Percentiles rank a stretch among this genome's conserved stretches.
These are phyloP conservation scores for Aspergillus amoenus DNA, from an alignment of 2,329 filamentous ascomycete genomes.

Conservation along the genomic window DNA sequence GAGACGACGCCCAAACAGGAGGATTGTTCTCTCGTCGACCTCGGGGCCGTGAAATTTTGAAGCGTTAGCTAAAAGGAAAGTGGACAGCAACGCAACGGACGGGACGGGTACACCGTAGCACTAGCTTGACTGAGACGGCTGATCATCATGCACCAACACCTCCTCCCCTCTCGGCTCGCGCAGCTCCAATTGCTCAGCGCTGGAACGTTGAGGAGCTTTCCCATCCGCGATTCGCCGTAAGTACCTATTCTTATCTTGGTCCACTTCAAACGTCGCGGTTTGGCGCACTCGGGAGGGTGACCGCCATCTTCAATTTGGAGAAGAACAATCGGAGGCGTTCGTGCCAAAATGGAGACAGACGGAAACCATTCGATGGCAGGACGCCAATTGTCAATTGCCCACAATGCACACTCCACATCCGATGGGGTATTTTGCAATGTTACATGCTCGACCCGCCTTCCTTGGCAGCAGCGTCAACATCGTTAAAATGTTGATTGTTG, in stretches of 20 bases:
- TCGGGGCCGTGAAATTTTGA: neutral
- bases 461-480: neutral
- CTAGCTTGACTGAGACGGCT: constrained; percentile 5
- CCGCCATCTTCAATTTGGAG: neutral
- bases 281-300: neutral
- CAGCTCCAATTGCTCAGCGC: neutral
- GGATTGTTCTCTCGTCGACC: neutral
- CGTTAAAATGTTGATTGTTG: neutral
- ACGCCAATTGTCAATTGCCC: constrained; percentile 13
- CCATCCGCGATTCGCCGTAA: neutral
- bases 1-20: neutral
- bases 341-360: constrained; percentile 5
- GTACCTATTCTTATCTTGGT: neutral
- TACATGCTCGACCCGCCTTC: neutral
- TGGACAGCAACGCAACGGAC: neutral
- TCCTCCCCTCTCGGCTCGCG: neutral
- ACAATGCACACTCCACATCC: constrained; percentile 1
- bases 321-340: neutral
- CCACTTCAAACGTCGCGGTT: neutral
- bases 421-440: neutral
- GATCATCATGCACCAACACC: constrained; percentile 2
- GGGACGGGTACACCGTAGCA: neutral
- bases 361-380: constrained; percentile 8
- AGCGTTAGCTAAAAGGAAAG: neutral
- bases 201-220: neutral